A percentile compares a stretch with the other conserved stretches of the same genome.
phyloP scores from a whole-genome alignment of 768 basidiomycete species.

The Rhizopogon roseolus region DNA sequence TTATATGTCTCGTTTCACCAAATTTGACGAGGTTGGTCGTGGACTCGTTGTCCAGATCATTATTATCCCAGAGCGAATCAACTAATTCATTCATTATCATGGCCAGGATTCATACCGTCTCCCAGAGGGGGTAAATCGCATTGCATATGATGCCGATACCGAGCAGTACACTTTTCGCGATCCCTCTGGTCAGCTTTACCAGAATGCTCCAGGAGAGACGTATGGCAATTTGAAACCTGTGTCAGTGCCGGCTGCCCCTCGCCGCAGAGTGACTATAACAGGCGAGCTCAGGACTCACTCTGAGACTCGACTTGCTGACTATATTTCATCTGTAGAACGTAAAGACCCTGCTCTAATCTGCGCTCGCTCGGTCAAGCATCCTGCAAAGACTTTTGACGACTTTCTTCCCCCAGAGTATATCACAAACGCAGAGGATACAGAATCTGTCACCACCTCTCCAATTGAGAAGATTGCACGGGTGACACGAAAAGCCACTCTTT shows the following conservation, averaged over 20 bases:
- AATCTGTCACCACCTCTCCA: constrained; percentile 3
- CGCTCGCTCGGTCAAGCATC: constrained; percentile 13
- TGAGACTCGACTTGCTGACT: neutral
- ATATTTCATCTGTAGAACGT: constrained; percentile 11
- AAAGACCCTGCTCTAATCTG: constrained; percentile 19
- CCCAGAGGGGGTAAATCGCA: constrained; percentile 41
- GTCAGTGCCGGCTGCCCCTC: constrained; percentile 12
- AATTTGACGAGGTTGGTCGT: constrained; percentile 19
- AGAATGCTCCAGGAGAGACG: constrained; percentile 37
- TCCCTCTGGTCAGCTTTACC: constrained; percentile 37
- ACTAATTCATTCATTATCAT: neutral
- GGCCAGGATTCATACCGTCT: constrained; percentile 30
- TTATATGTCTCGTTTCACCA: constrained; percentile 14
- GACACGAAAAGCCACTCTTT: constrained; percentile 29
- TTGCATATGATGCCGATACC: constrained; percentile 52
- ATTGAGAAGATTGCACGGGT: constrained; percentile 23
- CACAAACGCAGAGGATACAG: constrained; percentile 24
- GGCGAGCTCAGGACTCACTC: constrained; percentile 20
- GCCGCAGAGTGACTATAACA: constrained; percentile 21
- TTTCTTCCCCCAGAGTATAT: constrained; percentile 44
- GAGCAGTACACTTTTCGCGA: constrained; percentile 48
- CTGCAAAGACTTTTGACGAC: constrained; percentile 38
- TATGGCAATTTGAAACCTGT: constrained; percentile 42
- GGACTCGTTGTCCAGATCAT: too few species aligned
- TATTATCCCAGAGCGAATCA: neutral